Percentiles rank a stretch among this genome's conserved stretches.
Evolutionary conservation across 352 stramenopile genomes (phyloP).

Genomic region (Thraustochytrium sp.): DNA sequence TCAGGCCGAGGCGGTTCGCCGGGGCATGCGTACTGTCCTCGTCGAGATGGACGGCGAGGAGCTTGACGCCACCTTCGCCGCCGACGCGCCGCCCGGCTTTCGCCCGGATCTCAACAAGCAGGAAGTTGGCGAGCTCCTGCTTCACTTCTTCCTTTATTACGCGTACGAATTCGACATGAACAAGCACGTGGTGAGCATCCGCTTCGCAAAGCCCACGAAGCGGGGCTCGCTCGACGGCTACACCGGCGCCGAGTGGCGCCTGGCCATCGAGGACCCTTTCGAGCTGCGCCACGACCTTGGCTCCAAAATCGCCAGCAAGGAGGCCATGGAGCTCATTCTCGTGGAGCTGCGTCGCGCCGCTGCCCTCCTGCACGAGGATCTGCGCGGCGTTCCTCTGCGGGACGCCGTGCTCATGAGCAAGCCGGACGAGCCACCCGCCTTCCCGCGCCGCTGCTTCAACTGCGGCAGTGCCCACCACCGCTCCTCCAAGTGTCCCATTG

Average conservation of each 20-base stretch:
- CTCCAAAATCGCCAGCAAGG: conserved; percentile 63
- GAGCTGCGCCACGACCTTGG: conserved; percentile 70
- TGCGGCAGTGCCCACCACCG: conserved; percentile 3
- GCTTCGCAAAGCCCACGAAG: conserved; percentile 62
- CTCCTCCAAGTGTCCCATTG: neutral
- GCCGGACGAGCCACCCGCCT: neutral
- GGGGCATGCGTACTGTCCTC: neutral
- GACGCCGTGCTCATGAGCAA: neutral
- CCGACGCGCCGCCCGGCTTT: neutral
- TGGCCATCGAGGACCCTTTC: conserved; percentile 77
- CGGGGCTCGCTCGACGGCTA: conserved; percentile 58
- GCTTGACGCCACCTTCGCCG: conserved; percentile 29
- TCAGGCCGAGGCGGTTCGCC: conserved; percentile 54
- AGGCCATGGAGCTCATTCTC: conserved; percentile 54
- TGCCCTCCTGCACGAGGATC: neutral
- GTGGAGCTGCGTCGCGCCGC: conserved; percentile 41
- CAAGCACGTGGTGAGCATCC: conserved; percentile 81
- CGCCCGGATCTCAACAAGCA: neutral
- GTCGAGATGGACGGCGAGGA: conserved; percentile 30
- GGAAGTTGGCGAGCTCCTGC: conserved; percentile 69
- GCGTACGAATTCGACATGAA: conserved; percentile 87
- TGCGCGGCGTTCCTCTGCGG: neutral
- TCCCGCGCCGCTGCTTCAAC: conserved; percentile 27
- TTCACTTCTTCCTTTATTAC: conserved; percentile 94
- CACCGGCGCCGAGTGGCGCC: conserved; percentile 62